Percentiles rank a stretch among this genome's conserved stretches.
These are phyloP conservation scores for Epichloe hybrida DNA, from an alignment of 2,329 filamentous ascomycete species.

Conservation along the genomic window DNA sequence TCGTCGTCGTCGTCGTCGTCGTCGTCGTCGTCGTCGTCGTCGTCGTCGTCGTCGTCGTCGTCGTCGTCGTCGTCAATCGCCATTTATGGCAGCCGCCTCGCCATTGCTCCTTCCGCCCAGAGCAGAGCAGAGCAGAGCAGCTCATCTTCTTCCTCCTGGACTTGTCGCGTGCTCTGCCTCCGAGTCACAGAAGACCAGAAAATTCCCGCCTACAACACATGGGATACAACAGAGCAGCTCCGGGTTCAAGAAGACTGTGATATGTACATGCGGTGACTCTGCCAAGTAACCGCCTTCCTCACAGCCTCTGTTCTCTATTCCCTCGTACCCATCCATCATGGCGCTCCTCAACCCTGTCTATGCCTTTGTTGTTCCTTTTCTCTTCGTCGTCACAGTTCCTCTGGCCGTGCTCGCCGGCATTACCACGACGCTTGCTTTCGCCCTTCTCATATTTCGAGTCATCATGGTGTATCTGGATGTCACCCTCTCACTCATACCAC, in stretches of 20 bases:
- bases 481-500: constrained; percentile 41
- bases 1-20: background rate
- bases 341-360: constrained; percentile 40
- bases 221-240: background rate
- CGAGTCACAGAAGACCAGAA: background rate
- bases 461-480: constrained; percentile 51
- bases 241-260: background rate
- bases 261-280: background rate
- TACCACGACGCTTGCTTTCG: constrained; percentile 48
- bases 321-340: constrained; percentile 23
- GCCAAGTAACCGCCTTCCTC: background rate
- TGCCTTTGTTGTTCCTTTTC: constrained; percentile 45
- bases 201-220: background rate
- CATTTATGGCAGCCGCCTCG: background rate
- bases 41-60: no score
- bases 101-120: background rate
- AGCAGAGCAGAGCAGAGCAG: no score
- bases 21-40: background rate
- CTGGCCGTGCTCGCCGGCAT: constrained; percentile 49
- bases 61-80: background rate
- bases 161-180: background rate
- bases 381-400: constrained; percentile 49
- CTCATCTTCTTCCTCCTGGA: background rate
- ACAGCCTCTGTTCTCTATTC: no score
- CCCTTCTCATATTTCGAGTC: constrained; percentile 46